Evolutionary conservation across 78 protist species (phyloP), one percentile per base, ranked within the genome.

Genomic region (Dictyostelium intermedium): DNA sequence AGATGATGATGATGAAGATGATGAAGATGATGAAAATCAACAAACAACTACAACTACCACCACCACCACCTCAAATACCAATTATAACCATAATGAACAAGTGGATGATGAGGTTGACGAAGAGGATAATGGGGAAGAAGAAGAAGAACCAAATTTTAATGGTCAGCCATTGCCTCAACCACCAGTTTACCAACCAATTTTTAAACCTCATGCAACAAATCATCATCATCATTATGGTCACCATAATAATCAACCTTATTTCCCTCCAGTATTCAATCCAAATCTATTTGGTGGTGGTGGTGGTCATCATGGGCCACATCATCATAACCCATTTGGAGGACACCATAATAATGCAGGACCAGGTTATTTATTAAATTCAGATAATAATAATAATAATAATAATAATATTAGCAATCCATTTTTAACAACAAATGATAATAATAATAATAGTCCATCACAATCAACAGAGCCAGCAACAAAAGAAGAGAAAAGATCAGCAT

Each of bases 401-500:
- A 56, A 56, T 20, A 50, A 27, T 69, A 5, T 23, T 25, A n/a
- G 10, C 25, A 70, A 70, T 70, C 77, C 77, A 70, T 70, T 70
- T 70, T 7, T 35, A 47, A 16, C n/a, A 60, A 23, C 70, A 60
- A 60, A n/a, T 60, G 30, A 5, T 25, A 5, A 25, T 66, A 27
- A 10, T 11, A 16, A 25, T 41, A 47, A 47, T 23, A 43, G 34
- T 77, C 35, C 60, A 41, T 30, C 60, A 39, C 56, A 35, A 77
- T 34, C 81, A 37, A 32, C 81, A 16, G 82, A 43, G 41, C 82
- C 82, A 41, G 23, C 60, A 77, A 23, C 60, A 10, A 23, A n/a
- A n/a, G 82, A 77, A 41, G 63, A 77, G 32, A 43, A 77, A n/a
- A 77, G 82, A 77, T 43, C n/a, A 32, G 32, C 82, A 77, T 77